Base-by-base conservation (phyloP, 163 green algal species). In the Scenedesmus sp. region DNA sequence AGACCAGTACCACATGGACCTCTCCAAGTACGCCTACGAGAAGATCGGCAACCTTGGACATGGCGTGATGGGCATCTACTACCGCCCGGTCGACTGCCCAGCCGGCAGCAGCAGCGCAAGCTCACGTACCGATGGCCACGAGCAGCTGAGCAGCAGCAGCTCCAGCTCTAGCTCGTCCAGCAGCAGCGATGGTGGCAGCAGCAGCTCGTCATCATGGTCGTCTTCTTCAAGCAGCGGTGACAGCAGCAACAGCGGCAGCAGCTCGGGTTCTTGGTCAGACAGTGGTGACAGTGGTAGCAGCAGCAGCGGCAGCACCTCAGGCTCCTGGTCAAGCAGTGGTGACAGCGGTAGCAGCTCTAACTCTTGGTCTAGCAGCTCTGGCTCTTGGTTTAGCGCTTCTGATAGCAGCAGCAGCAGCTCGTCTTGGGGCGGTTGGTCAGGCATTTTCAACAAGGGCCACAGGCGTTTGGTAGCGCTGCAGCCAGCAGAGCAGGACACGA, bases 61-160 rank as follows among this genome's bases (percentile, higher is more conserved):
- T 76, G 95, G 95, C 26, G 78, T 94, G 1, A 94, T 96, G 18
- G 93, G 83, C 72, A 65, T 97, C 7, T 49, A 93, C 56, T 97
- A 83, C 61, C 92, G 93, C 24, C 80, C 89, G 20, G 94, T 96
- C 37, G 68, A 81, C 83, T 89, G 83, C 61, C 83, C 83, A 59
- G 83, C n/a, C n/a, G n/a, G n/a, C n/a, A n/a, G n/a, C n/a, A n/a
- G n/a, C n/a, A n/a, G n/a, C n/a, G n/a, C n/a, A n/a, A n/a, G n/a
- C n/a, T n/a, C n/a, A n/a, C n/a, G n/a, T n/a, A n/a, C n/a, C n/a
- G n/a, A n/a, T n/a, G n/a, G n/a, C n/a, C n/a, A n/a, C n/a, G n/a
- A n/a, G n/a, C n/a, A n/a, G n/a, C n/a, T n/a, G n/a, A n/a, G 83
- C 12, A n/a, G 56, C 18, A 76, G 65, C 22, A 70, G 3, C n/a